Evolutionary conservation across 495 filamentous ascomycete genomes (phyloP).

Genomic region (Neurospora terricola): DNA sequence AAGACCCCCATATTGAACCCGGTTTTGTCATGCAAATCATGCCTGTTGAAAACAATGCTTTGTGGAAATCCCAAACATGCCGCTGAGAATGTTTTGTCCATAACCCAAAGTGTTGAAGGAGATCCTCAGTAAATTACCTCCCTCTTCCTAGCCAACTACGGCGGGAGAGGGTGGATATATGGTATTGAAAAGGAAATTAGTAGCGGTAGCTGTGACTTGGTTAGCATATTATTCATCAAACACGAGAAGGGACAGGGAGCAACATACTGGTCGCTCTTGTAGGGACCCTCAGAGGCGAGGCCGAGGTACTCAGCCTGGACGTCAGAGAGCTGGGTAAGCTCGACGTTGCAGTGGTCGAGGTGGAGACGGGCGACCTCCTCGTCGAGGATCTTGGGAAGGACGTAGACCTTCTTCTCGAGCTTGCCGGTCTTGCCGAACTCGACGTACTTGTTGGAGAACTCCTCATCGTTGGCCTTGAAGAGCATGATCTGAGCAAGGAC

Average conservation of each 20-base stretch:
- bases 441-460: slow-evolving; percentile 84
- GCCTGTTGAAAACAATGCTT: slow-evolving; percentile 37
- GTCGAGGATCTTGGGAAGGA: slow-evolving; percentile 95
- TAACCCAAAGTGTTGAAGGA: slow-evolving; percentile 18
- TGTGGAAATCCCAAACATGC: slow-evolving; percentile 17
- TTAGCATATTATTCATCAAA: slow-evolving; percentile 20
- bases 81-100: slow-evolving; percentile 12
- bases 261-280: slow-evolving; percentile 75
- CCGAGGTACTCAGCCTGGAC: slow-evolving; percentile 93
- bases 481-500: slow-evolving; percentile 98
- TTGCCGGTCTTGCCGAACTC: slow-evolving; percentile 87
- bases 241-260: not conserved
- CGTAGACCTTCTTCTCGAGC: slow-evolving; percentile 87
- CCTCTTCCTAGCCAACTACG: slow-evolving; percentile 6
- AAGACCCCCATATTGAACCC: slow-evolving; percentile 12
- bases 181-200: slow-evolving; percentile 26
- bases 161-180: slow-evolving; percentile 5
- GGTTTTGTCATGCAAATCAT: slow-evolving; percentile 36
- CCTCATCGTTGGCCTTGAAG: slow-evolving; percentile 82
- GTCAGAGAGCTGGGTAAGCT: slow-evolving; percentile 72
- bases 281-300: slow-evolving; percentile 74
- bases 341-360: slow-evolving; percentile 87
- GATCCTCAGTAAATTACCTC: slow-evolving; percentile 10
- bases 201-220: slow-evolving; percentile 42
- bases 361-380: slow-evolving; percentile 96